These are phyloP conservation scores for Williopsis jadinii DNA, from an alignment of 1,139 yeast genomes.

Conservation along the genomic window DNA sequence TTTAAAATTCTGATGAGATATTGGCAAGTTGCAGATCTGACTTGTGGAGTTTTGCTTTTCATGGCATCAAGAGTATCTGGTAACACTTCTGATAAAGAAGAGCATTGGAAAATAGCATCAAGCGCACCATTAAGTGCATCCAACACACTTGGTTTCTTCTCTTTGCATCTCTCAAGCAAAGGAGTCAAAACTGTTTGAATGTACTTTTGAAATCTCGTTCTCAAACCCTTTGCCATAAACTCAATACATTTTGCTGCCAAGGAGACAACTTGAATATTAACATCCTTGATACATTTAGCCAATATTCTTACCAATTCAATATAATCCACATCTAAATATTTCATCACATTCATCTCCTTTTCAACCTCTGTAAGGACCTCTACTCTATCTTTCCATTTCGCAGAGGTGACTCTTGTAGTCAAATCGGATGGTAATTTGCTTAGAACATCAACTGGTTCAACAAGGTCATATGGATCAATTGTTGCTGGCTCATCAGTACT, in stretches of 20 bases:
- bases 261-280: slow-evolving; percentile 82
- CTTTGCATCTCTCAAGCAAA: slow-evolving; percentile 77
- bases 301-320: slow-evolving; percentile 50
- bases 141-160: slow-evolving; percentile 73
- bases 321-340: slow-evolving; percentile 61
- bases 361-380: slow-evolving; percentile 72
- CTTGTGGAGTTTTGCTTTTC: slow-evolving; percentile 79
- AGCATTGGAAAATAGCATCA: slow-evolving; percentile 50
- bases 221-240: slow-evolving; percentile 60
- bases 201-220: slow-evolving; percentile 48
- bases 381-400: slow-evolving; percentile 90
- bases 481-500: slow-evolving; percentile 26
- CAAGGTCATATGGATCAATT: slow-evolving; percentile 47
- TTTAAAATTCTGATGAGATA: slow-evolving; percentile 61
- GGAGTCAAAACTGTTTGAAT: slow-evolving; percentile 49
- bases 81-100: slow-evolving; percentile 51
- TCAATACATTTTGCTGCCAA: slow-evolving; percentile 68
- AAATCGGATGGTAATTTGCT: slow-evolving; percentile 62
- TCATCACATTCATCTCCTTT: slow-evolving; percentile 41
- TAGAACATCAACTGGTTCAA: slow-evolving; percentile 55
- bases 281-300: slow-evolving; percentile 75
- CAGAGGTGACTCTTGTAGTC: slow-evolving; percentile 43
- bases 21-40: slow-evolving; percentile 62
- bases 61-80: slow-evolving; percentile 55
- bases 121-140: slow-evolving; percentile 62